Conservation (phyloP, 805 yeast genomes). For the Kluyveromyces aestuarii region DNA sequence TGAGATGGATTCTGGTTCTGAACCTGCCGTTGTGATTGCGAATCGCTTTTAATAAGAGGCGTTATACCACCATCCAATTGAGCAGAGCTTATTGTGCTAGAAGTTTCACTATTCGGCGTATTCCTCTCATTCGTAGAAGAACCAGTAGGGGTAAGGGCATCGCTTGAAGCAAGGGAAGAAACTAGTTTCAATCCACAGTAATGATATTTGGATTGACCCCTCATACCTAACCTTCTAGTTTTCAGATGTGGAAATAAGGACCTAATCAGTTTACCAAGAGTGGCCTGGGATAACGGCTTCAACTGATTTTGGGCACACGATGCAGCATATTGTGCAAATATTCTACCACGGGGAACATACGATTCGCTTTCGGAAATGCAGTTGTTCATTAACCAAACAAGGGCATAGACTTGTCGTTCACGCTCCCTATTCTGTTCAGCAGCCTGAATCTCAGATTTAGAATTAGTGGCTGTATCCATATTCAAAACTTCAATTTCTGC, state of each 20-base stretch:
- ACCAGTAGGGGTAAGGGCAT: conserved; percentile 13
- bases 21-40: neutral
- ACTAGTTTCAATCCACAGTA: conserved; percentile 63
- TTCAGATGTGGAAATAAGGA: conserved; percentile 56
- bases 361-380: conserved; percentile 43
- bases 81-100: neutral
- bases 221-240: conserved; percentile 70
- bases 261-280: conserved; percentile 67
- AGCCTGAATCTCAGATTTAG: conserved; percentile 21
- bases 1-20: neutral
- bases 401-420: conserved; percentile 70
- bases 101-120: neutral
- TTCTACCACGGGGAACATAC: conserved; percentile 54
- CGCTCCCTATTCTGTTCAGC: conserved; percentile 39
- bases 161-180: conserved; percentile 21
- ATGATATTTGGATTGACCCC: conserved; percentile 79
- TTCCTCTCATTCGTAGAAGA: conserved; percentile 6
- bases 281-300: conserved; percentile 63
- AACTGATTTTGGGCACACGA: conserved; percentile 46
- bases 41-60: neutral
- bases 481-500: conserved; percentile 30
- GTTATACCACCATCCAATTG: neutral
- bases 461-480: conserved; percentile 22
- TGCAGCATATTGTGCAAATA: conserved; percentile 58
- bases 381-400: conserved; percentile 67